Evolutionary conservation across 257 asterid genomes (phyloP).

Genomic region (Voacanga thouarsii): DNA sequence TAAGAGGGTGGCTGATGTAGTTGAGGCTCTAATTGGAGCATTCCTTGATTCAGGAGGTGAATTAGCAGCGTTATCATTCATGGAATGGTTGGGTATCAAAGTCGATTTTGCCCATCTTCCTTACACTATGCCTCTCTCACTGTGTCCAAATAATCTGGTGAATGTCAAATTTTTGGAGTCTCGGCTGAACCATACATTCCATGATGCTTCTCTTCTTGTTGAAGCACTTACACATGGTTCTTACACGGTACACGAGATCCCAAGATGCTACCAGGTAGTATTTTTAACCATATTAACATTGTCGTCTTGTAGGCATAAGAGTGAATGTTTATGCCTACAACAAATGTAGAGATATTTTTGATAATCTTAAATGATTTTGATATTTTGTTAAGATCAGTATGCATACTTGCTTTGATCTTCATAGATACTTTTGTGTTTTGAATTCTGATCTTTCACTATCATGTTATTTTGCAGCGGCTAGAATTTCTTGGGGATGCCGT

Average conservation of each 20-base stretch:
- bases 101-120: slow-evolving; percentile 44
- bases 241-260: slow-evolving; percentile 79
- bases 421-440: too few relatives aligned
- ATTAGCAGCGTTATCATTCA: slow-evolving; percentile 56
- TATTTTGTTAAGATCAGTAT: too few relatives aligned
- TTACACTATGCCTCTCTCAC: slow-evolving; percentile 33
- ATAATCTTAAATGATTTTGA: too few relatives aligned
- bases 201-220: slow-evolving; percentile 62
- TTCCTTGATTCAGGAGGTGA: slow-evolving; percentile 68
- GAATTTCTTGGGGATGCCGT: slow-evolving; percentile 89
- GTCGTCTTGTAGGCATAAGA: not conserved
- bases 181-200: slow-evolving; percentile 49
- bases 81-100: slow-evolving; percentile 68
- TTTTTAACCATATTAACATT: not conserved
- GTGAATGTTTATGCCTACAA: too few relatives aligned
- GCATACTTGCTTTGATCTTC: too few relatives aligned
- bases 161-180: slow-evolving; percentile 45
- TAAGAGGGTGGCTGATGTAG: slow-evolving; percentile 67
- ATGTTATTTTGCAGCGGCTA: slow-evolving; percentile 44
- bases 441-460: too few relatives aligned
- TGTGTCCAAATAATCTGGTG: slow-evolving; percentile 43
- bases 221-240: slow-evolving; percentile 94
- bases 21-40: slow-evolving; percentile 92
- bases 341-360: too few relatives aligned
- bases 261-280: slow-evolving; percentile 81